Evolutionary conservation across 495 filamentous ascomycete genomes (phyloP).

Genomic region (Penicillium samsonianum): DNA sequence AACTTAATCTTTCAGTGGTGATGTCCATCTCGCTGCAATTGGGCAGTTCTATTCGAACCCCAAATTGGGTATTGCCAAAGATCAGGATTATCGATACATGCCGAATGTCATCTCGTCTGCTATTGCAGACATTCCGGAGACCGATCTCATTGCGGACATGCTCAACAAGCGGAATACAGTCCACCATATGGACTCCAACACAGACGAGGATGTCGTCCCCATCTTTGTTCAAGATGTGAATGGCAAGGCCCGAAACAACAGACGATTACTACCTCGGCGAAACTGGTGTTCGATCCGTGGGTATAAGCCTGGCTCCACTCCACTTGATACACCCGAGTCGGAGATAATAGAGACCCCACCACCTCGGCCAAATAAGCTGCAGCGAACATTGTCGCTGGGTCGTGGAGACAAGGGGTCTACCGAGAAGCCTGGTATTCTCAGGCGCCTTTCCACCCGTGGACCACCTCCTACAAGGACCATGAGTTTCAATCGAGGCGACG

Average conservation of each 20-base stretch:
- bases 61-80: slow-evolving; percentile 71
- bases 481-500: slow-evolving; percentile 38
- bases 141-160: slow-evolving; percentile 84
- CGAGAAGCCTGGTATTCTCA: slow-evolving; percentile 44
- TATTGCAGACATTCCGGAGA: slow-evolving; percentile 87
- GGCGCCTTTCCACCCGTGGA: slow-evolving; percentile 51
- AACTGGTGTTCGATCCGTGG: slow-evolving; percentile 90
- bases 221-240: slow-evolving; percentile 88
- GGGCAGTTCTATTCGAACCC: slow-evolving; percentile 94
- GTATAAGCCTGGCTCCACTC: slow-evolving; percentile 74
- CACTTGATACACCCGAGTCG: slow-evolving; percentile 59
- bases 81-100: slow-evolving; percentile 93
- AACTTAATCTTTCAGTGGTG: slow-evolving; percentile 57
- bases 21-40: slow-evolving; percentile 90
- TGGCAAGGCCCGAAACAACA: slow-evolving; percentile 86
- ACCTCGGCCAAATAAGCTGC: slow-evolving; percentile 51
- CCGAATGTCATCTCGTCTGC: slow-evolving; percentile 86
- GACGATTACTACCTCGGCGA: slow-evolving; percentile 80
- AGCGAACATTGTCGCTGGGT: slow-evolving; percentile 64
- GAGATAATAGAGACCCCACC: slow-evolving; percentile 34
- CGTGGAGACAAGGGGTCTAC: slow-evolving; percentile 49
- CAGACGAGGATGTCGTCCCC: slow-evolving; percentile 94
- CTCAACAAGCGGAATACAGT: slow-evolving; percentile 93
- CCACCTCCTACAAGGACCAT: slow-evolving; percentile 43
- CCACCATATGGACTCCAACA: slow-evolving; percentile 72